Evolutionary conservation across 208 protist species (phyloP), one percentile per base, ranked within the genome.

Genomic region (Crithidia bombi): DNA sequence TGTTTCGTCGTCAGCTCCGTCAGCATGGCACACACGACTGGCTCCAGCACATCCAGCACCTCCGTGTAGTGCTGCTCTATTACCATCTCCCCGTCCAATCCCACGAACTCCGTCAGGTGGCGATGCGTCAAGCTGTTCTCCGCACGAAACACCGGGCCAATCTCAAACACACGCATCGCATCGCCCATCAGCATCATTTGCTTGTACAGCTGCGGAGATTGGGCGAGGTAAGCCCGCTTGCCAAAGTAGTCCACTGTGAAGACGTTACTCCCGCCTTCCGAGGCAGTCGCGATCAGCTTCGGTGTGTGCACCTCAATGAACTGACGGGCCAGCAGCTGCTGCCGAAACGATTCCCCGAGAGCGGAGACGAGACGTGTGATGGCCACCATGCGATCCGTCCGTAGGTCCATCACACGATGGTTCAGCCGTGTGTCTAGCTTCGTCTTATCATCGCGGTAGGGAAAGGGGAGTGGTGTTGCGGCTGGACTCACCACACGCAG

Each of bases 161-260:
- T 89, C 81, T 99, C 96, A 70, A 96, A 98, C 30, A 97, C 94
- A 15, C 91, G 80, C 59, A 96, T 86, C 14, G 98, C 85, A 76
- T 99, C 99, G 26, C 91, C 91, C 75, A 86, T 86, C 21, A 99
- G 83, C 30, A 91, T 85, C 98, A 99, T 99, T 83, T 99, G 99
- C 85, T 99, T 99, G 89, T 99, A 99, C 21, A 99, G 90, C 92
- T 99, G 99, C 43, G 99, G 99, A 2, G 96, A 99, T 89, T 99
- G 98, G 21, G 99, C 99, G 0, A 99, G 81, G 78, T 89, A 99
- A 0, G 97, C 98, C 3, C 58, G 25, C 32, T 78, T 68, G 17
- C 36, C 50, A 14, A 98, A 95, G 77, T 97, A 97, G 33, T 92
- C 69, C 7, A 96, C 76, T 19, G 73, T 50, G 70, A 95, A 95